Percentiles rank a stretch among this genome's conserved stretches.
phyloP scores from a whole-genome alignment of 495 filamentous ascomycete genomes.

The Xylaria bambusicola region DNA sequence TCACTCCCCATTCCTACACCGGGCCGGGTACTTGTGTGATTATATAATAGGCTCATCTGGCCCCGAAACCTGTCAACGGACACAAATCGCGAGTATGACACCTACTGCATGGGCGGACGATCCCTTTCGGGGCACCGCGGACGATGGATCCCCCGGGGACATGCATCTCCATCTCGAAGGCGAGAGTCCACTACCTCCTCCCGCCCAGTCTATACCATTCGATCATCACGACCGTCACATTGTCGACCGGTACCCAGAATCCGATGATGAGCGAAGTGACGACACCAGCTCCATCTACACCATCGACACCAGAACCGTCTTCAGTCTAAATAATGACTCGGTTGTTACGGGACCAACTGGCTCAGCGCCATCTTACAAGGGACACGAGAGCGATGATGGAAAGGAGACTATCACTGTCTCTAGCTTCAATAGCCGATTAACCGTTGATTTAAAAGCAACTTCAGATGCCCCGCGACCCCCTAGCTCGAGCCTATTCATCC shows the following conservation, averaged over 20 bases:
- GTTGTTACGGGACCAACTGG: constrained; percentile 13
- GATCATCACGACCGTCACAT: background rate
- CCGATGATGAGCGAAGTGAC: background rate
- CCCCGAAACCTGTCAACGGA: background rate
- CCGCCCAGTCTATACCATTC: background rate
- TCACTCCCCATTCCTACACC: too few relatives aligned
- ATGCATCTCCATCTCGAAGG: background rate
- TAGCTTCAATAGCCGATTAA: background rate
- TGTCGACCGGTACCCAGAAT: background rate
- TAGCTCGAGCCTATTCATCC: background rate
- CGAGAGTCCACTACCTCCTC: background rate
- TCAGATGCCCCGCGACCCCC: background rate
- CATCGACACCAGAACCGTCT: background rate
- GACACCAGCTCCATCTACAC: background rate
- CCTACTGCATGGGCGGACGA: background rate
- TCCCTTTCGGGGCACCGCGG: background rate
- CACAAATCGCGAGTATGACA: background rate
- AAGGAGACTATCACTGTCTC: background rate
- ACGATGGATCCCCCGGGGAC: background rate
- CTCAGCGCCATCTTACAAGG: constrained; percentile 19
- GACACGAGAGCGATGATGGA: background rate
- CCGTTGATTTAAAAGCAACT: background rate
- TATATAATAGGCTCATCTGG: too few relatives aligned
- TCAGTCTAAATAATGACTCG: background rate
- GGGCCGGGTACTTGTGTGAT: too few relatives aligned